phyloP scores from a whole-genome alignment of 176 grass and related monocot genomes.

The Microstegium vimineum region DNA sequence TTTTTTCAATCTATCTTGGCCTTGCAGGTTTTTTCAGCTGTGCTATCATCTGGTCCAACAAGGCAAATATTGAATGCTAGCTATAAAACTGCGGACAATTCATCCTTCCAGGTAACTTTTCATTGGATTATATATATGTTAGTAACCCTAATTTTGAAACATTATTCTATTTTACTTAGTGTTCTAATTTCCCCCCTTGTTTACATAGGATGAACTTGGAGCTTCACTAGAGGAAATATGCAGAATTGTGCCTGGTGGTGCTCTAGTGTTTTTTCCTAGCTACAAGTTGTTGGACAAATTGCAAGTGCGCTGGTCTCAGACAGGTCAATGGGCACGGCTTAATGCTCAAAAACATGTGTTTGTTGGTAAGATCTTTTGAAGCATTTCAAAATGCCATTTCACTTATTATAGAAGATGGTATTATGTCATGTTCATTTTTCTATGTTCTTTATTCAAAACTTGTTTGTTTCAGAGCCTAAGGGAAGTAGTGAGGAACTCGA shows the following conservation, averaged over 20 bases:
- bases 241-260: conserved; percentile 75
- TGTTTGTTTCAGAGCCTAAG: conserved; percentile 73
- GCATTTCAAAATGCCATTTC: conserved; percentile 9
- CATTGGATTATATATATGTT: not conserved
- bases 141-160: not conserved
- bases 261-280: conserved; percentile 95
- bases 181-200: conserved; percentile 29
- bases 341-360: conserved; percentile 85
- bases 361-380: conserved; percentile 64
- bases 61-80: conserved; percentile 73
- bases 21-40: conserved; percentile 79
- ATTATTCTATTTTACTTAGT: conserved; percentile 35
- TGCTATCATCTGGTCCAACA: conserved; percentile 73
- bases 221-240: conserved; percentile 92
- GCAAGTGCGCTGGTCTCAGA: conserved; percentile 66
- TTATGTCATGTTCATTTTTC: not conserved
- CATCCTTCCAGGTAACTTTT: conserved; percentile 73
- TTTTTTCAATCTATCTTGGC: not conserved
- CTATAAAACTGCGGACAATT: conserved; percentile 70
- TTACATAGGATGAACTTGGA: conserved; percentile 86
- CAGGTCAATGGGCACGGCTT: conserved; percentile 86
- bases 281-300: conserved; percentile 93
- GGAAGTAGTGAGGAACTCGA: conserved; percentile 84
- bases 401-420: conserved; percentile 6
- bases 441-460: conserved; percentile 23